Base-by-base conservation (phyloP, 225 moss, liverwort and hornwort species). In the Climacium dendroides region DNA sequence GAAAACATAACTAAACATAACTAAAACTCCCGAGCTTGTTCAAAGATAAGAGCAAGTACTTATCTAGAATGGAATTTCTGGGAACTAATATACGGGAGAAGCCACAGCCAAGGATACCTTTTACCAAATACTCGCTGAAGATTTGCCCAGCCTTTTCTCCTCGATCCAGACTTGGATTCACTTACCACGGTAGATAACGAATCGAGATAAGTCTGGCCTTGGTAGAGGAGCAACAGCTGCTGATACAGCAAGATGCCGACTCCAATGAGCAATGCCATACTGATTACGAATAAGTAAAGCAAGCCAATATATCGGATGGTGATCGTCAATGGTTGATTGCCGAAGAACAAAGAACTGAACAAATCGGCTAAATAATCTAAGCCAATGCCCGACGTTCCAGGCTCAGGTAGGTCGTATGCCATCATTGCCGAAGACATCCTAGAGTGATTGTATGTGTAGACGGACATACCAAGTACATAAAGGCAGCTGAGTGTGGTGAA, bases 221-320 rank as follows among this genome's bases (percentile, higher is more conserved):
- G 92, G 67, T 94, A 98, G 58, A 98, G 89, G 50, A 96, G 92
- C 72, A 64, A 60, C 72, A 98, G 64, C 85, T 98, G 98, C 89
- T 98, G 98, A 72, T 94, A 91, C 22, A 98, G 93, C n/a, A 98
- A 90, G 79, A 96, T 66, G 78, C 95, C 92, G 19, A 96, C 93
- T 50, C 94, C 98, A 55, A 94, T 81, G 53, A 93, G 87, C 86
- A 98, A 86, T n/a, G 92, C 96, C 81, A 95, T 76, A 80, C 92
- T 89, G 41, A 91, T 86, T 45, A 96, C 91, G 73, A 92, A 74
- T 54, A 98, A 90, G 79, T 98, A 96, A 1, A 96, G 66, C 88
- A 98, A 84, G 41, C 90, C 94, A 47, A 98, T 74, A 12, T 93
- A 91, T 62, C 93, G 91, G 53, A 88, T 89, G 45, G 94, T 90